Conservation (phyloP, 805 yeast genomes). For the Priceomyces medius region DNA sequence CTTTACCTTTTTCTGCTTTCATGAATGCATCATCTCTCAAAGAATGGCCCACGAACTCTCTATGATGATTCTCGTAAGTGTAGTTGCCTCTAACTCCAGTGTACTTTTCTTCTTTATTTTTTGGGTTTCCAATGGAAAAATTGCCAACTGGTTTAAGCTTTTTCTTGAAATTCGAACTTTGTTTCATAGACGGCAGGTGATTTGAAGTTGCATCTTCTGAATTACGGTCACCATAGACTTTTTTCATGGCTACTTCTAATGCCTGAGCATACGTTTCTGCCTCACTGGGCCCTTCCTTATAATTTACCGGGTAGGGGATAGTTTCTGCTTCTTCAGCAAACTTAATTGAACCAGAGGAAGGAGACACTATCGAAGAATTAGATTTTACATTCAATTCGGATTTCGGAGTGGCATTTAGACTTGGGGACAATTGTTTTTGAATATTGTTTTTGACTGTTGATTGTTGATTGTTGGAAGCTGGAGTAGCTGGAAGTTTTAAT, state of each 20-base stretch:
- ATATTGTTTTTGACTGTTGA: slow-evolving; percentile 1
- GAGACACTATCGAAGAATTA: slow-evolving; percentile 10
- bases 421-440: slow-evolving; percentile 6
- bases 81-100: slow-evolving; percentile 19
- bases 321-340: slow-evolving; percentile 39
- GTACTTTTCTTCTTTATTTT: slow-evolving; percentile 2
- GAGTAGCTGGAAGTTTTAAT: slow-evolving; percentile 11
- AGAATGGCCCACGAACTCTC: slow-evolving; percentile 31
- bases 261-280: slow-evolving; percentile 50
- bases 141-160: slow-evolving; percentile 3
- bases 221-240: slow-evolving; percentile 48
- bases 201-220: slow-evolving; percentile 5
- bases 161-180: slow-evolving; percentile 7
- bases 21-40: slow-evolving; percentile 19
- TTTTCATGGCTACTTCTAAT: slow-evolving; percentile 52
- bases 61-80: slow-evolving; percentile 31
- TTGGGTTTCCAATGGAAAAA: background rate
- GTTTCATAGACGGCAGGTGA: slow-evolving; percentile 2
- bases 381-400: slow-evolving; percentile 13
- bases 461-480: background rate
- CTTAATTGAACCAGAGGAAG: slow-evolving; percentile 35
- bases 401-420: slow-evolving; percentile 7
- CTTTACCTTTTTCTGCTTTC: slow-evolving; percentile 21
- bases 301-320: slow-evolving; percentile 26
- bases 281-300: slow-evolving; percentile 4